phyloP scores from a whole-genome alignment of 2,329 filamentous ascomycete species.

The Monilinia laxa region DNA sequence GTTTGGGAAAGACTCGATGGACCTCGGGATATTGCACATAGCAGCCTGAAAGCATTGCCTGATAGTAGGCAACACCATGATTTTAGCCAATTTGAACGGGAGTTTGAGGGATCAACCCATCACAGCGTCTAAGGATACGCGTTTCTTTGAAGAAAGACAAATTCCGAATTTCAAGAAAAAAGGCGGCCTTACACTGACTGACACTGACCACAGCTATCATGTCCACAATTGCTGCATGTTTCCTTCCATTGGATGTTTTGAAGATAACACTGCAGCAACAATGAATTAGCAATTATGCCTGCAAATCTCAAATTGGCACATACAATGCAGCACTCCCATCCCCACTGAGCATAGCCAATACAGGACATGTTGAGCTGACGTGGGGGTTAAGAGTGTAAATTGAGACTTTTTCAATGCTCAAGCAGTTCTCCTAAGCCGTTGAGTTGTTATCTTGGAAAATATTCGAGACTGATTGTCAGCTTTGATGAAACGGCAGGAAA shows the following conservation, averaged over 20 bases:
- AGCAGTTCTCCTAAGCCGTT: background rate
- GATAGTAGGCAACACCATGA: background rate
- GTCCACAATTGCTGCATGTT: slow-evolving; percentile 19
- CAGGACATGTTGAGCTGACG: background rate
- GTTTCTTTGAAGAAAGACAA: background rate
- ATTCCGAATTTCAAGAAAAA: background rate
- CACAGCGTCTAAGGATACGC: background rate
- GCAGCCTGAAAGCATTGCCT: background rate
- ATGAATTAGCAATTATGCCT: background rate
- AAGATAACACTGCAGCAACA: slow-evolving; percentile 9
- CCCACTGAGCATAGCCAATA: slow-evolving; percentile 15
- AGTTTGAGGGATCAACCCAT: background rate
- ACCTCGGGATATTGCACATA: background rate
- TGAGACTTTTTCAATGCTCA: background rate
- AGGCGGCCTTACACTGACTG: slow-evolving; percentile 20
- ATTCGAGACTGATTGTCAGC: background rate
- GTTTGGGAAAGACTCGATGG: background rate
- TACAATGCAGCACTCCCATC: slow-evolving; percentile 23
- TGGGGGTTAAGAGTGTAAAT: background rate
- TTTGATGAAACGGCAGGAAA: background rate
- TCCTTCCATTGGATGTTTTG: slow-evolving; percentile 20
- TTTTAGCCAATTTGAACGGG: background rate
- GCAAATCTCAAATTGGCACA: background rate
- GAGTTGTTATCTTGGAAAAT: background rate
- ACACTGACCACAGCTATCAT: slow-evolving; percentile 18